phyloP scores from a whole-genome alignment of 495 filamentous ascomycete genomes.

The Trypethelium eluteriae region DNA sequence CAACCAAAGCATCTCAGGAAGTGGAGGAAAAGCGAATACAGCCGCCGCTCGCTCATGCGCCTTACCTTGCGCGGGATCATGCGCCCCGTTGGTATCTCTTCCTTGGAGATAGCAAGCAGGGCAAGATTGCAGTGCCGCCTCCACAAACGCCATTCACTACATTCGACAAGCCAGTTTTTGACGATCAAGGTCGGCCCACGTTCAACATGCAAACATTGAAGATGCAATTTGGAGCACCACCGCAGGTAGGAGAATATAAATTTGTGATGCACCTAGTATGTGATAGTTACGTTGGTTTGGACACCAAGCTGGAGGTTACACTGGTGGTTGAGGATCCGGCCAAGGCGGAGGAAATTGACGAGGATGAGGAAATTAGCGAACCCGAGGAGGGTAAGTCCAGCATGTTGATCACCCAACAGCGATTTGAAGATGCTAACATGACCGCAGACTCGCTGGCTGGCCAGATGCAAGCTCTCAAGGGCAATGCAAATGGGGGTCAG shows the following conservation, averaged over 20 bases:
- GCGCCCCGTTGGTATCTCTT: conserved; percentile 88
- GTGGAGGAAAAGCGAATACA: conserved; percentile 55
- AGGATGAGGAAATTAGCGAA: conserved; percentile 91
- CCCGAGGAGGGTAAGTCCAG: conserved; percentile 80
- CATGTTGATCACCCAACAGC: conserved; percentile 6
- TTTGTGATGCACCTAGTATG: conserved; percentile 89
- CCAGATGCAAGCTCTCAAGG: conserved; percentile 86
- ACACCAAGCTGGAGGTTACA: conserved; percentile 79
- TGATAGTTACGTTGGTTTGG: conserved; percentile 89
- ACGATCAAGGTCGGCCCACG: conserved; percentile 64
- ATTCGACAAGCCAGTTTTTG: conserved; percentile 79
- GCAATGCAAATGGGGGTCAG: conserved; percentile 42
- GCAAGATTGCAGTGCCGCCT: conserved; percentile 89
- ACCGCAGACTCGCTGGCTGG: conserved; percentile 79
- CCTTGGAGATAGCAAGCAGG: conserved; percentile 85
- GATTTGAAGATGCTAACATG: conserved; percentile 26
- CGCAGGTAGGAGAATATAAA: conserved; percentile 81
- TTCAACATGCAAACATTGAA: conserved; percentile 92
- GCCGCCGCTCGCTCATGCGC: conserved; percentile 78
- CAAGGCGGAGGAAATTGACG: conserved; percentile 70
- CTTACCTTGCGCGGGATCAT: conserved; percentile 82
- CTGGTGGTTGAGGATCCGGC: conserved; percentile 82
- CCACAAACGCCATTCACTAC: conserved; percentile 65
- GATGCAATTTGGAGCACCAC: conserved; percentile 94
- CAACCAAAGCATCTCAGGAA: conserved; percentile 58